Conservation (phyloP, 352 stramenopile genomes). For the Pythium chondricola region DNA sequence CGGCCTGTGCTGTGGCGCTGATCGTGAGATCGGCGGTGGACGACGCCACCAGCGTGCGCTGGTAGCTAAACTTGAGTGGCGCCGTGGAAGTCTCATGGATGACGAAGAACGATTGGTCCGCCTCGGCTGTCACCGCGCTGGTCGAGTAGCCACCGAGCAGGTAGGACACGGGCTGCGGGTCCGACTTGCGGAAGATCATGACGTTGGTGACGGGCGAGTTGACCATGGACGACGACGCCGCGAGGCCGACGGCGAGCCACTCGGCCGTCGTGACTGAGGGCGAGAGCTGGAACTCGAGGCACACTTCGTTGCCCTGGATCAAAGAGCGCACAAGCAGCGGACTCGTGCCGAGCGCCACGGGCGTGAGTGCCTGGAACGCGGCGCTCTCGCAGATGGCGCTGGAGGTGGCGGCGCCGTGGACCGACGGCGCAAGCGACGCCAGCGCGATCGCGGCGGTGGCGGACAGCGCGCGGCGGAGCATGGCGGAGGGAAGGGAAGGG, state of each 20-base stretch:
- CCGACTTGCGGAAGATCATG: constrained; percentile 56
- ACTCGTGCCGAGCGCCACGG: constrained; percentile 43
- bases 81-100: constrained; percentile 27
- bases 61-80: constrained; percentile 63
- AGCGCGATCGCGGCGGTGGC: constrained; percentile 1
- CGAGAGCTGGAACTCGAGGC: constrained; percentile 57
- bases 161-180: constrained; percentile 37
- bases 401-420: constrained; percentile 7
- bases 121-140: constrained; percentile 36
- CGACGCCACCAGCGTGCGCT: constrained; percentile 49
- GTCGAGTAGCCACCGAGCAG: constrained; percentile 41
- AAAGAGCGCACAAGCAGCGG: constrained; percentile 58
- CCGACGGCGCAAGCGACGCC: neutral
- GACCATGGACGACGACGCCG: constrained; percentile 44
- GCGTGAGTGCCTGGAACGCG: constrained; percentile 38
- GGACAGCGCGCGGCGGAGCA: constrained; percentile 11
- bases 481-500: neutral
- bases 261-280: constrained; percentile 26
- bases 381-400: constrained; percentile 41
- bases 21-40: constrained; percentile 43
- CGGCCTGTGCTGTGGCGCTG: constrained; percentile 20
- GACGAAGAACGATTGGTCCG: constrained; percentile 35
- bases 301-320: constrained; percentile 48
- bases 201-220: constrained; percentile 61
- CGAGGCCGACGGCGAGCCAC: constrained; percentile 64